Percentiles rank a stretch among this genome's conserved stretches.
Conservation (phyloP, 2,329 filamentous ascomycete genomes). For the Pestalotiopsis sp. region DNA sequence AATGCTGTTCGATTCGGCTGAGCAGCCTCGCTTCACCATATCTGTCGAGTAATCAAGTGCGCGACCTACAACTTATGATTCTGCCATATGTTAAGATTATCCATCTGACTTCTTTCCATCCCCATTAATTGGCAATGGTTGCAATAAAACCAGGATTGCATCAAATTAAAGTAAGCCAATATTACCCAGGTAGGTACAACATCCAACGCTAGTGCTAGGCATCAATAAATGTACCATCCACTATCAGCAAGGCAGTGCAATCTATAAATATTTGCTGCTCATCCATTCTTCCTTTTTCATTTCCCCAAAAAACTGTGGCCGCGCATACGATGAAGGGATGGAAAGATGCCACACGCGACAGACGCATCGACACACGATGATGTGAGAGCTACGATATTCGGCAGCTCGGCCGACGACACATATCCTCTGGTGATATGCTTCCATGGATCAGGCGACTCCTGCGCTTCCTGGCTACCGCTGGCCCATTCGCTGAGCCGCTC, state of each 20-base stretch:
- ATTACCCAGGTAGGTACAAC: background rate
- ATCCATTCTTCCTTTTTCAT: background rate
- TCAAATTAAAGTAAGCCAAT: background rate
- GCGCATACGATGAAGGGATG: background rate
- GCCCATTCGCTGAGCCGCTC: constrained; percentile 16
- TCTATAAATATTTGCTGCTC: background rate
- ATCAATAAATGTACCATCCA: background rate
- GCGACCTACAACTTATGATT: too few species aligned
- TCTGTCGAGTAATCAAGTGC: background rate
- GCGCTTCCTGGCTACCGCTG: constrained; percentile 26
- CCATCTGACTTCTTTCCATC: too few species aligned
- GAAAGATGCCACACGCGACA: background rate
- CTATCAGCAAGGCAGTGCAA: background rate
- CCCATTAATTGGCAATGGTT: too few species aligned
- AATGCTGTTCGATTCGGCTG: background rate
- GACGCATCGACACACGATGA: background rate
- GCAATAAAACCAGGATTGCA: background rate
- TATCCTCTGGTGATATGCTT: constrained; percentile 30
- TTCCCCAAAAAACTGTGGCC: background rate
- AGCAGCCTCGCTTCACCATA: background rate
- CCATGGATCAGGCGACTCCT: constrained; percentile 30
- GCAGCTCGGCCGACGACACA: background rate
- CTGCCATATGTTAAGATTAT: too few species aligned
- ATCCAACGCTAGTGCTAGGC: background rate
- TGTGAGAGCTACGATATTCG: background rate